These are phyloP conservation scores for Xerocomus spinulosus DNA, from an alignment of 768 basidiomycete species.

Conservation along the genomic window DNA sequence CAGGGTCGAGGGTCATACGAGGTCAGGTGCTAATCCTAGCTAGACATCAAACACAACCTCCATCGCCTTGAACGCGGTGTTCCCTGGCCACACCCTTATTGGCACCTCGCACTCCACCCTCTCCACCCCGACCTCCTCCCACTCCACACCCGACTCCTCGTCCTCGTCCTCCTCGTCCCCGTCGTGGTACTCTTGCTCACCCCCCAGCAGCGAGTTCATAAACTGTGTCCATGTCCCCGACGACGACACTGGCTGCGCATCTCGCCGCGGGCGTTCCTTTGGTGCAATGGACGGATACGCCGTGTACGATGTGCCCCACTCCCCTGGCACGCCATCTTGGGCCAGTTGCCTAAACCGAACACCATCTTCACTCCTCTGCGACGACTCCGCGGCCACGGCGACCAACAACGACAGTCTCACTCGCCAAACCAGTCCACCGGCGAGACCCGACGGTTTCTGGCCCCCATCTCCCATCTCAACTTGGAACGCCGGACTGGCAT, in stretches of 20 bases:
- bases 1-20: not conserved
- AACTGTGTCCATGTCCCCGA: constrained; percentile 37
- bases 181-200: constrained; percentile 54
- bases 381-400: constrained; percentile 50
- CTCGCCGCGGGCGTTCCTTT: constrained; percentile 39
- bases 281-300: constrained; percentile 58
- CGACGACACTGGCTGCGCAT: not conserved
- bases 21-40: constrained; percentile 4
- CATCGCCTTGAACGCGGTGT: constrained; percentile 77
- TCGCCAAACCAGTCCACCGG: constrained; percentile 88
- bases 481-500: constrained; percentile 84
- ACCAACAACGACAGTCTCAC: constrained; percentile 85
- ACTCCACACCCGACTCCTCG: constrained; percentile 42
- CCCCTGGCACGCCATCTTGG: constrained; percentile 56
- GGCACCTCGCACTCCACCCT: constrained; percentile 94
- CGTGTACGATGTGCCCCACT: constrained; percentile 69
- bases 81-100: constrained; percentile 82
- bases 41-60: constrained; percentile 77
- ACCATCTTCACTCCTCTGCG: constrained; percentile 45
- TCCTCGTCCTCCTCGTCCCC: constrained; percentile 37
- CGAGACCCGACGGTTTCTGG: no score
- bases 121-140: constrained; percentile 69
- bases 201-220: constrained; percentile 36
- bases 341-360: constrained; percentile 50
- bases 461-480: constrained; percentile 46